Conservation (phyloP, 2,329 filamentous ascomycete species). For the Xylariaceae sp. region DNA sequence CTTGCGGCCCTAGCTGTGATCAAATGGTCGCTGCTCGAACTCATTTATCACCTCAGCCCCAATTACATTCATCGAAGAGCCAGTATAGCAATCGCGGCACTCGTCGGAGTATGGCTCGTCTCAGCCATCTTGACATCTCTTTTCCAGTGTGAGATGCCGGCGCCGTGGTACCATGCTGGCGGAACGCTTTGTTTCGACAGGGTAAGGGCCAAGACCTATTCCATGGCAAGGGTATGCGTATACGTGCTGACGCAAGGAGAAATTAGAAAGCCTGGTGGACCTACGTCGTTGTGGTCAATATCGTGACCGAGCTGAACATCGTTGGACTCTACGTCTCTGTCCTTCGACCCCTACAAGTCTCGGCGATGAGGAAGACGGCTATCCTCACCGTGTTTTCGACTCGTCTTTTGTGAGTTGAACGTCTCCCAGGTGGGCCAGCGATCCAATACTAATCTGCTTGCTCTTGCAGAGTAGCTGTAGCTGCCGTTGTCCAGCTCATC, state of each 20-base stretch:
- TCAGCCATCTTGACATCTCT: constrained; percentile 11
- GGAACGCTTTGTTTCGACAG: constrained; percentile 14
- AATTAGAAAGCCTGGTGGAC: constrained; percentile 13
- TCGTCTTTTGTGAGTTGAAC: constrained; percentile 12
- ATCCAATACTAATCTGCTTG: neutral
- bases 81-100: constrained; percentile 2
- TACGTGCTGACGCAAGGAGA: neutral
- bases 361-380: neutral
- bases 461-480: neutral
- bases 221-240: neutral
- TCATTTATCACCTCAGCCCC: constrained; percentile 16
- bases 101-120: constrained; percentile 13
- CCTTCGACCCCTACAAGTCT: constrained; percentile 6
- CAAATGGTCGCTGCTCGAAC: constrained; percentile 18
- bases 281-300: constrained; percentile 9
- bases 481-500: neutral
- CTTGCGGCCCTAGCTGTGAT: constrained; percentile 14
- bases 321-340: constrained; percentile 10
- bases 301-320: constrained; percentile 7
- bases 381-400: constrained; percentile 9
- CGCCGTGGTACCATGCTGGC: constrained; percentile 19
- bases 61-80: constrained; percentile 5
- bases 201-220: constrained; percentile 4
- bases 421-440: too few species aligned
- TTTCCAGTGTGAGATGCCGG: constrained; percentile 20